Percentiles rank a stretch among this genome's conserved stretches.
These are phyloP conservation scores for Barnettozyma californica DNA, from an alignment of 805 yeast genomes.

Conservation along the genomic window DNA sequence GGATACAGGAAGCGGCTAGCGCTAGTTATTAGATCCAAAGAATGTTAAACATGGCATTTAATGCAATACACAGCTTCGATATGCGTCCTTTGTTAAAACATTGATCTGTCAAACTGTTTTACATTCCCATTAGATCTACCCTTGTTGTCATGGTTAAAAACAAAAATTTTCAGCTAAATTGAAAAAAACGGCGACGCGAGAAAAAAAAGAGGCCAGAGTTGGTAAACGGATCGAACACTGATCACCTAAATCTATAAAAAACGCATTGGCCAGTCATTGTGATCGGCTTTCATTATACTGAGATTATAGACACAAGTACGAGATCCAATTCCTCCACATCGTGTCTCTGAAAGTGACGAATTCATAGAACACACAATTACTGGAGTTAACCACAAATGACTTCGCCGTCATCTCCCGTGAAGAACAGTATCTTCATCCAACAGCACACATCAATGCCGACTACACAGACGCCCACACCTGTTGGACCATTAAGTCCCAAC, in stretches of 20 bases:
- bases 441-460: background rate
- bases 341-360: background rate
- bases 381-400: background rate
- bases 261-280: background rate
- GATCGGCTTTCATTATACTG: background rate
- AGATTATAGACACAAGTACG: background rate
- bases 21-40: too few species aligned
- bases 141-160: background rate
- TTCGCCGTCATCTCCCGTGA: background rate
- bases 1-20: background rate
- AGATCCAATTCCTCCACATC: background rate
- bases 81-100: background rate
- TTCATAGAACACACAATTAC: background rate
- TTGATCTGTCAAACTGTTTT: background rate
- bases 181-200: background rate
- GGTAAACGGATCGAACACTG: background rate
- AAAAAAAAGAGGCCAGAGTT: background rate
- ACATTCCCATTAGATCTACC: background rate
- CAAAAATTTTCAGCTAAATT: background rate
- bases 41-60: background rate
- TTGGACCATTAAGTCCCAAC: conserved; percentile 2
- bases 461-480: background rate
- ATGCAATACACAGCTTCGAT: background rate
- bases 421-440: background rate
- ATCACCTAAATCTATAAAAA: too few species aligned